Conservation (phyloP, 176 grass and related monocot genomes). For the Pharus latifolius region DNA sequence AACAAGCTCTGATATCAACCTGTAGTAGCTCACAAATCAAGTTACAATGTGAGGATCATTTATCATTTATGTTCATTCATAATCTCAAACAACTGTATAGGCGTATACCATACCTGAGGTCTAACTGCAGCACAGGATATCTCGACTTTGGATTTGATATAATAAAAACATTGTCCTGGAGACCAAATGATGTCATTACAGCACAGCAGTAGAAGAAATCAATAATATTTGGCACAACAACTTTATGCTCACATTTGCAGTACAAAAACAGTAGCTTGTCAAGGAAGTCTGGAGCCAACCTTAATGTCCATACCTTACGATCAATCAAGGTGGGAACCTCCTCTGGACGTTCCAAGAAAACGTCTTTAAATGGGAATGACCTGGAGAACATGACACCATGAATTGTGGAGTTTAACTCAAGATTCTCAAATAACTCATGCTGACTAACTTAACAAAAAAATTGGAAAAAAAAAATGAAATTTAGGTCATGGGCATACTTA, state of each 20-base stretch:
- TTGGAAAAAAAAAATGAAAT: slow-evolving; percentile 1
- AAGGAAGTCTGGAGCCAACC: not conserved
- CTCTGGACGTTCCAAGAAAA: slow-evolving; percentile 87
- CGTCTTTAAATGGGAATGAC: slow-evolving; percentile 91
- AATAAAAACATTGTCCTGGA: slow-evolving; percentile 98
- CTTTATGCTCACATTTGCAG: not conserved
- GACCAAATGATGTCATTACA: not conserved
- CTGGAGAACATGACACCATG: slow-evolving; percentile 24
- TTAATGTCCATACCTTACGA: slow-evolving; percentile 52
- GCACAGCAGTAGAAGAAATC: slow-evolving; percentile 1
- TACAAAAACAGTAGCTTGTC: slow-evolving; percentile 5
- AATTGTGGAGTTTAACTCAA: slow-evolving; percentile 11
- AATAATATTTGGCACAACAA: not conserved
- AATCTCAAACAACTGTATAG: not conserved
- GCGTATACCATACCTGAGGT: slow-evolving; percentile 80
- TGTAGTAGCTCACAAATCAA: slow-evolving; percentile 34
- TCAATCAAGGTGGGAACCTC: slow-evolving; percentile 94
- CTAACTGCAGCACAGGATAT: slow-evolving; percentile 95
- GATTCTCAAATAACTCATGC: not conserved
- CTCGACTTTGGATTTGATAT: slow-evolving; percentile 99
- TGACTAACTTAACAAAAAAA: slow-evolving; percentile 11
- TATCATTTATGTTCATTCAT: slow-evolving; percentile 8
- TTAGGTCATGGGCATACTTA: slow-evolving; percentile 47
- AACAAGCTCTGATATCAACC: slow-evolving; percentile 99
- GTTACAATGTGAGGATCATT: slow-evolving; percentile 11